Evolutionary conservation across 305 asterid species (phyloP).

Genomic region (Euphrasia arctica): DNA sequence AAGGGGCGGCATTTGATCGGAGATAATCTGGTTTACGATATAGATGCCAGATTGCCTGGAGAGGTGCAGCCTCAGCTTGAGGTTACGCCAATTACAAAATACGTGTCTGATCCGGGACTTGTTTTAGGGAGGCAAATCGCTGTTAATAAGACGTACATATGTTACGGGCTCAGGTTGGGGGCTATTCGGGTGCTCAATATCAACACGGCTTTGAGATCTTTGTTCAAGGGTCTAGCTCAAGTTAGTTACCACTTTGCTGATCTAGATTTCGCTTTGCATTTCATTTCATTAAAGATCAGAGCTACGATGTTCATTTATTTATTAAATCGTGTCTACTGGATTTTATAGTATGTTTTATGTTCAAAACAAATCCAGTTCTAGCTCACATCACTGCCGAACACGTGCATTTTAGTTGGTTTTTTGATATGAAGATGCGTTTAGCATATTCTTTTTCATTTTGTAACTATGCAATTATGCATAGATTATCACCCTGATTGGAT

Average conservation of each 20-base stretch:
- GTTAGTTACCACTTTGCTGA: constrained; percentile 36
- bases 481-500: neutral
- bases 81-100: constrained; percentile 93
- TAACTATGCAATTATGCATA: neutral
- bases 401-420: constrained; percentile 11
- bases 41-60: constrained; percentile 67
- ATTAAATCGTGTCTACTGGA: neutral
- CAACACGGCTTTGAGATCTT: constrained; percentile 82
- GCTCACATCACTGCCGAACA: neutral
- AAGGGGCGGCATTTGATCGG: constrained; percentile 80
- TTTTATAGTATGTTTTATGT: neutral
- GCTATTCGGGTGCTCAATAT: constrained; percentile 81
- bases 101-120: constrained; percentile 87
- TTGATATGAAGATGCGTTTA: neutral
- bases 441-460: neutral
- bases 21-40: constrained; percentile 57
- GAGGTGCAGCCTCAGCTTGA: constrained; percentile 98
- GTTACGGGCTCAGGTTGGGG: constrained; percentile 86
- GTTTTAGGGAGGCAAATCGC: constrained; percentile 89
- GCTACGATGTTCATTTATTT: neutral
- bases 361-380: constrained; percentile 2
- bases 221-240: constrained; percentile 89
- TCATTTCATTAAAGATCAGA: neutral
- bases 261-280: constrained; percentile 2
- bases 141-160: constrained; percentile 79